Evolutionary conservation across 352 stramenopile genomes (phyloP).

Genomic region (Thraustochytrium striatum): DNA sequence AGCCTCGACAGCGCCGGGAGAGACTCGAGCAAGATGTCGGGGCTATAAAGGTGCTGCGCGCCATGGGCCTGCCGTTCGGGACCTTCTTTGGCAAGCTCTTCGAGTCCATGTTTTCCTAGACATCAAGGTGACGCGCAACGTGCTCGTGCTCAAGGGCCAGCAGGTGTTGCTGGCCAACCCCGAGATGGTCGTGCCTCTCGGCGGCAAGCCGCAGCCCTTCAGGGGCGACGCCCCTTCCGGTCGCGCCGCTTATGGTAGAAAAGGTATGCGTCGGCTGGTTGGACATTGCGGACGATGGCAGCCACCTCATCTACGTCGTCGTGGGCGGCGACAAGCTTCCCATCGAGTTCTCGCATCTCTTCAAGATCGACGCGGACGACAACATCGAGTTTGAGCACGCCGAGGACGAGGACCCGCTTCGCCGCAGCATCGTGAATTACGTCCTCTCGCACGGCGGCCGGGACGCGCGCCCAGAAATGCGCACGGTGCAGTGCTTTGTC

Average conservation of each 20-base stretch:
- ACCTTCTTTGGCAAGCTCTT: slow-evolving; percentile 20
- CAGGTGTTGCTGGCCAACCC: slow-evolving; percentile 26
- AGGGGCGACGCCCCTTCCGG: background rate
- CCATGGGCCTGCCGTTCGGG: slow-evolving; percentile 4
- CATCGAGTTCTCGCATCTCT: background rate
- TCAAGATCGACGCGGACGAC: background rate
- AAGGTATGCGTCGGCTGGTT: slow-evolving; percentile 16
- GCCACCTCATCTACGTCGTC: slow-evolving; percentile 10
- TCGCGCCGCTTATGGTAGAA: background rate
- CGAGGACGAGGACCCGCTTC: background rate
- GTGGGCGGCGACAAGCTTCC: background rate
- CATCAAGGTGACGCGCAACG: background rate
- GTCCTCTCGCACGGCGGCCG: background rate
- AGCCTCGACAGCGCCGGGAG: background rate
- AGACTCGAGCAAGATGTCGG: background rate
- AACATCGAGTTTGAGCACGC: background rate
- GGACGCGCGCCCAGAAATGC: background rate
- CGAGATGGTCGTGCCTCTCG: background rate
- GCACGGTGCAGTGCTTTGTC: slow-evolving; percentile 10
- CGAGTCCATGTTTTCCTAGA: slow-evolving; percentile 21
- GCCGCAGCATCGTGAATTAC: background rate
- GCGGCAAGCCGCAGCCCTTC: background rate
- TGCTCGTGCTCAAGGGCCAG: background rate
- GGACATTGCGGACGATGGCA: background rate
- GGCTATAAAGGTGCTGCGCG: background rate